Percentiles rank a stretch among this genome's conserved stretches.
Conservation (phyloP, 208 protist species). For the Crithidia expoeki region DNA sequence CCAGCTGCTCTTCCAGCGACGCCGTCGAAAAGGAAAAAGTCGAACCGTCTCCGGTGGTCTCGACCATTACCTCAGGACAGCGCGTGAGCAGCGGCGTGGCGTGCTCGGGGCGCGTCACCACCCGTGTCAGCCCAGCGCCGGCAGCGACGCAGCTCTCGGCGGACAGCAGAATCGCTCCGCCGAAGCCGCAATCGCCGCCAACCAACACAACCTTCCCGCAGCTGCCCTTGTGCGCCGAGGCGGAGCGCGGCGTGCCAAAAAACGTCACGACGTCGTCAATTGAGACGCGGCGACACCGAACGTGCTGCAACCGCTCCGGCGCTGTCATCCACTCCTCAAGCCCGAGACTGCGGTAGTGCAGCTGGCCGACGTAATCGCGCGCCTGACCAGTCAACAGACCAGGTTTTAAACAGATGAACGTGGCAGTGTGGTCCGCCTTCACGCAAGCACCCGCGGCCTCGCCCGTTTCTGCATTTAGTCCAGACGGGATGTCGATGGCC, state of each 20-base stretch:
- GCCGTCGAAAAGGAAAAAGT: too few species aligned
- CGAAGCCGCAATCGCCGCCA: slow-evolving; percentile 71
- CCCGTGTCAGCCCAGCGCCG: slow-evolving; percentile 73
- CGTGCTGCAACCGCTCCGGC: slow-evolving; percentile 24
- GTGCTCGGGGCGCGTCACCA: slow-evolving; percentile 63
- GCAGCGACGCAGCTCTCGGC: slow-evolving; percentile 66
- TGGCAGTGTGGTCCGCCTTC: slow-evolving; percentile 70
- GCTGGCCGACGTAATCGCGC: slow-evolving; percentile 59
- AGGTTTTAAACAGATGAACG: slow-evolving; percentile 85
- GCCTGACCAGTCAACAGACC: slow-evolving; percentile 77
- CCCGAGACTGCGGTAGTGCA: slow-evolving; percentile 75
- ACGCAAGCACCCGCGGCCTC: slow-evolving; percentile 62
- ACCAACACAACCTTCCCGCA: slow-evolving; percentile 72
- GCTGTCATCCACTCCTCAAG: slow-evolving; percentile 57
- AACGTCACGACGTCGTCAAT: slow-evolving; percentile 43
- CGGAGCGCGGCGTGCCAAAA: slow-evolving; percentile 38
- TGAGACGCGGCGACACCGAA: slow-evolving; percentile 50
- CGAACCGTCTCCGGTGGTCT: slow-evolving; percentile 4
- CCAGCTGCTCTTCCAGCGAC: slow-evolving; percentile 25
- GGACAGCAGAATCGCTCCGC: slow-evolving; percentile 80
- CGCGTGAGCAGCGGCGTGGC: slow-evolving; percentile 66
- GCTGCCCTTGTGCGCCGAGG: slow-evolving; percentile 66
- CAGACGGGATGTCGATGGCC: slow-evolving; percentile 86
- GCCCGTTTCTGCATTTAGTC: slow-evolving; percentile 84
- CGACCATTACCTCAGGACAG: slow-evolving; percentile 81